A percentile compares a stretch with the other conserved stretches of the same genome.
These are phyloP conservation scores for Flaveria brownii DNA, from an alignment of 129 eudicot genomes.

Conservation along the genomic window DNA sequence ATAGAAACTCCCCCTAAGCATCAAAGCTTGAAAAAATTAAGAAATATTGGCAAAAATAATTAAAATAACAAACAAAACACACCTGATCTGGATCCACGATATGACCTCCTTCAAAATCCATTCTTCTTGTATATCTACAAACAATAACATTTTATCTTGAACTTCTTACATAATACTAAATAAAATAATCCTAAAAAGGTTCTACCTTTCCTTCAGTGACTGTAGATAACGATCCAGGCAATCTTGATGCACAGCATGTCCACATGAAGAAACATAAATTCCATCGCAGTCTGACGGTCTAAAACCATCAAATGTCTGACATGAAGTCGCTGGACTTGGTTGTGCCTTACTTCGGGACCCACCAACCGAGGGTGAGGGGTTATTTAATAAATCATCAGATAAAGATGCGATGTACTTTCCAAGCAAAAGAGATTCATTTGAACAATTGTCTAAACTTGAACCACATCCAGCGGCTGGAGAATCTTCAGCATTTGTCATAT, in stretches of 20 bases:
- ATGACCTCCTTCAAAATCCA: slow-evolving; percentile 92
- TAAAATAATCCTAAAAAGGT: neutral
- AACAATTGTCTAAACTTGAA: slow-evolving; percentile 27
- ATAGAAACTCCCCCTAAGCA: slow-evolving; percentile 85
- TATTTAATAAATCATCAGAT: slow-evolving; percentile 51
- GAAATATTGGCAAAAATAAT: slow-evolving; percentile 8
- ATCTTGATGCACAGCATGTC: slow-evolving; percentile 98
- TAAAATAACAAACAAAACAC: neutral
- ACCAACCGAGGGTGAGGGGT: slow-evolving; percentile 51
- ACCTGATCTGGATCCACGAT: slow-evolving; percentile 98
- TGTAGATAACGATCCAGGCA: slow-evolving; percentile 92
- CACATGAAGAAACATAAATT: slow-evolving; percentile 86
- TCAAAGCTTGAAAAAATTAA: neutral
- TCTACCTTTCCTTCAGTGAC: slow-evolving; percentile 86
- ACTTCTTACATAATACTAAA: neutral
- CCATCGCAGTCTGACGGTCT: slow-evolving; percentile 81
- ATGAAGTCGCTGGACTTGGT: slow-evolving; percentile 34
- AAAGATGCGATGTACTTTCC: slow-evolving; percentile 81
- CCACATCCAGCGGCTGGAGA: slow-evolving; percentile 37
- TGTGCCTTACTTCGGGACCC: slow-evolving; percentile 46
- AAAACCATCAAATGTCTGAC: slow-evolving; percentile 48
- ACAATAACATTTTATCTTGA: slow-evolving; percentile 2
- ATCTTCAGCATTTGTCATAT: slow-evolving; percentile 22
- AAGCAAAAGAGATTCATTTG: slow-evolving; percentile 58
- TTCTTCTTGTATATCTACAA: slow-evolving; percentile 72